These are phyloP conservation scores for Geotrichum fermentans DNA, from an alignment of 1,139 yeast species.

Conservation along the genomic window DNA sequence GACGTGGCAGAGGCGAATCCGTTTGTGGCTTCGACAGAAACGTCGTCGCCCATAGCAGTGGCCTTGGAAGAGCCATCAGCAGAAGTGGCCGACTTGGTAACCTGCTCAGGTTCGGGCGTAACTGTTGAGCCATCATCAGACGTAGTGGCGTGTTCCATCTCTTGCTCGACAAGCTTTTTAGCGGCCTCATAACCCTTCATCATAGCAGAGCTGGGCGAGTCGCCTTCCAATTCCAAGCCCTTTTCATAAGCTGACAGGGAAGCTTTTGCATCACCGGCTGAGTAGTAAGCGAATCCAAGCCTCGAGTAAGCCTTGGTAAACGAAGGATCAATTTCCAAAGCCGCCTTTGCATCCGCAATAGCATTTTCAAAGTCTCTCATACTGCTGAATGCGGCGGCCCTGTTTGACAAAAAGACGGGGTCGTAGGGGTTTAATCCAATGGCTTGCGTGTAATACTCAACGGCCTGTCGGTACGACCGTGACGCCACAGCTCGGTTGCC, in stretches of 20 bases:
- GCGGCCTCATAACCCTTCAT: slow-evolving; percentile 90
- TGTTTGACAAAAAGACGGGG: slow-evolving; percentile 81
- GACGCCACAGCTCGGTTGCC: slow-evolving; percentile 92
- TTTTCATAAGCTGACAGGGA: slow-evolving; percentile 85
- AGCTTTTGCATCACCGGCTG: slow-evolving; percentile 82
- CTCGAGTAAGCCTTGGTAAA: slow-evolving; percentile 94
- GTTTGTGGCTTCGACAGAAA: no score
- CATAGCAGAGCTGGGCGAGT: slow-evolving; percentile 82
- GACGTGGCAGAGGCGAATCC: no score
- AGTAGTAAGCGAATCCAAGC: slow-evolving; percentile 87
- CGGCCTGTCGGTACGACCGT: slow-evolving; percentile 64
- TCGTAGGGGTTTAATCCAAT: slow-evolving; percentile 63
- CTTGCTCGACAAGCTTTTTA: slow-evolving; percentile 75
- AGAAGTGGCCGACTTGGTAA: slow-evolving; percentile 31
- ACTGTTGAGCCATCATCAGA: slow-evolving; percentile 40
- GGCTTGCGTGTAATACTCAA: slow-evolving; percentile 74
- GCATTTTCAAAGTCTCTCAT: slow-evolving; percentile 70
- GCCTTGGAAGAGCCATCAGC: slow-evolving; percentile 31
- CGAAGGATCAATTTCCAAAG: slow-evolving; percentile 68
- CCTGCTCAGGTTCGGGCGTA: slow-evolving; percentile 26
- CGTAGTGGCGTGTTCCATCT: not conserved
- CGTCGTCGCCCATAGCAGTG: slow-evolving; percentile 47
- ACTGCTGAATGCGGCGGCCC: slow-evolving; percentile 96
- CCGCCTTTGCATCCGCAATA: slow-evolving; percentile 73
- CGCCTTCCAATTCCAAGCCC: slow-evolving; percentile 86